Conservation (phyloP, 805 yeast species). For the Candida xiaguanensis region DNA sequence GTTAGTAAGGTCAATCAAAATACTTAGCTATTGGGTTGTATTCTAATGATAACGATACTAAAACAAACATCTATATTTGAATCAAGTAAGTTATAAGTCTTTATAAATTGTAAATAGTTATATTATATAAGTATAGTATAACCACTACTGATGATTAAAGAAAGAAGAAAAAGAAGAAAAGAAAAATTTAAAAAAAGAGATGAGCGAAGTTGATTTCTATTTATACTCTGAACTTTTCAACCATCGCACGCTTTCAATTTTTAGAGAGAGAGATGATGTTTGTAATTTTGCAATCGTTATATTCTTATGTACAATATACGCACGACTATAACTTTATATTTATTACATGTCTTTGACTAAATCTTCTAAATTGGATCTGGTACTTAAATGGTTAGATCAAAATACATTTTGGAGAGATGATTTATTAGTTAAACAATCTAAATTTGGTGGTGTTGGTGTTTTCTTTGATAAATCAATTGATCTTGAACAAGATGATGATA, state of each 20-base stretch:
- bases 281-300: not conserved
- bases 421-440: slow-evolving; percentile 44
- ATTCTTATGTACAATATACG: no score
- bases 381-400: slow-evolving; percentile 50
- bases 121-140: slow-evolving; percentile 68
- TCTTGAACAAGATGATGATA: slow-evolving; percentile 11
- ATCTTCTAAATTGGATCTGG: slow-evolving; percentile 2
- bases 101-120: slow-evolving; percentile 35
- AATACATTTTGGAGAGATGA: slow-evolving; percentile 54
- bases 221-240: slow-evolving; percentile 1
- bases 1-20: slow-evolving; percentile 65
- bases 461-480: slow-evolving; percentile 45
- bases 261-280: not conserved
- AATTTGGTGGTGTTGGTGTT: slow-evolving; percentile 65
- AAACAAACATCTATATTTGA: slow-evolving; percentile 8
- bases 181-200: slow-evolving; percentile 15
- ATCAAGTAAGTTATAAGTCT: slow-evolving; percentile 8
- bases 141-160: slow-evolving; percentile 71
- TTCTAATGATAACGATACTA: not conserved
- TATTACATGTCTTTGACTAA: slow-evolving; percentile 9
- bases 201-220: not conserved
- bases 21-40: slow-evolving; percentile 54
- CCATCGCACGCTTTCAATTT: not conserved
- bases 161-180: slow-evolving; percentile 2
- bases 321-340: slow-evolving; percentile 1